A percentile compares a stretch with the other conserved stretches of the same genome.
These are phyloP conservation scores for Trichosporon sp. DNA, from an alignment of 1,284 basidiomycete genomes.

Conservation along the genomic window DNA sequence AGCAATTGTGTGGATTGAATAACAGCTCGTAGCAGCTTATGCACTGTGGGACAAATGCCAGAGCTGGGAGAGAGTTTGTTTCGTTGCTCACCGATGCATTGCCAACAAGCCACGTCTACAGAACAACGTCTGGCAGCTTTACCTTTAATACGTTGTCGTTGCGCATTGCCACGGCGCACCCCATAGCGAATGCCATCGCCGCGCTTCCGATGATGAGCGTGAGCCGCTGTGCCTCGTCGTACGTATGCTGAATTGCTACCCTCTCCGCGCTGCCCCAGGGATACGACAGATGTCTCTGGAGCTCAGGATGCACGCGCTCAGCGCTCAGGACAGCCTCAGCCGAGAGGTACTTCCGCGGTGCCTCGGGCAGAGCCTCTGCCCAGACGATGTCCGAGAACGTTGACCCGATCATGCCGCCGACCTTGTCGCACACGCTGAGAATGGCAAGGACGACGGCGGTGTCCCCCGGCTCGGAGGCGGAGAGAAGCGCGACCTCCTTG, in stretches of 20 bases:
- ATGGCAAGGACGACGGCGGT: slow-evolving; percentile 47
- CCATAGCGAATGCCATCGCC: slow-evolving; percentile 31
- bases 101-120: too few relatives aligned
- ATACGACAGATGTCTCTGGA: slow-evolving; percentile 36
- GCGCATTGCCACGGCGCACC: slow-evolving; percentile 30
- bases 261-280: slow-evolving; percentile 29
- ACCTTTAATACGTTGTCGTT: slow-evolving; percentile 39
- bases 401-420: slow-evolving; percentile 44
- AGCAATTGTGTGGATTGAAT: too few relatives aligned
- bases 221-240: slow-evolving; percentile 33
- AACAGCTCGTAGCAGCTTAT: too few relatives aligned
- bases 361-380: slow-evolving; percentile 46
- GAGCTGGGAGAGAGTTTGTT: too few relatives aligned
- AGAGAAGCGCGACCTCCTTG: slow-evolving; percentile 49
- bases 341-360: slow-evolving; percentile 33
- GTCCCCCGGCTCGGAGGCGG: slow-evolving; percentile 47
- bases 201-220: slow-evolving; percentile 42
- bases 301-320: slow-evolving; percentile 34
- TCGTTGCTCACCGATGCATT: too few relatives aligned
- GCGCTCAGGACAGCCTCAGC: slow-evolving; percentile 34
- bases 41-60: too few relatives aligned
- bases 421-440: slow-evolving; percentile 44
- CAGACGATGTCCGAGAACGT: slow-evolving; percentile 50
- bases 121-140: background rate
- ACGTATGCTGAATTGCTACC: slow-evolving; percentile 34